Conservation (phyloP, 2,329 filamentous ascomycete species). For the Bipolaris victoriae region DNA sequence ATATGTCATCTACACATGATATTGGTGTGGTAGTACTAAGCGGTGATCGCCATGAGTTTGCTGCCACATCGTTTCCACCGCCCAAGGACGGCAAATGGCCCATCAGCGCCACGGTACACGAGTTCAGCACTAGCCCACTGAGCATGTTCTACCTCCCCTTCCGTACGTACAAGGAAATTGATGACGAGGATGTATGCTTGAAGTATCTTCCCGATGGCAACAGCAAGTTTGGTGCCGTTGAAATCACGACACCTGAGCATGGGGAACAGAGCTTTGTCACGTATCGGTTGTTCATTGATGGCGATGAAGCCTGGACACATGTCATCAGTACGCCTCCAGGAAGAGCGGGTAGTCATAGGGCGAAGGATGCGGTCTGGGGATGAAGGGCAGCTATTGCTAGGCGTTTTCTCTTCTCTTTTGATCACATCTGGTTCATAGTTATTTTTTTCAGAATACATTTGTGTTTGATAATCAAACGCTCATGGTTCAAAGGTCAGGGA, state of each 20-base stretch:
- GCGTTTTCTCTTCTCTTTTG: background rate
- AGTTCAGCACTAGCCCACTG: slow-evolving; percentile 89
- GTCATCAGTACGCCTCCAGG: slow-evolving; percentile 53
- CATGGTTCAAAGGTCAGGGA: too few species aligned
- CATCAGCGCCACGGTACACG: slow-evolving; percentile 66
- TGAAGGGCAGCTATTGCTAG: slow-evolving; percentile 10
- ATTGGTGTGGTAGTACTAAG: slow-evolving; percentile 82
- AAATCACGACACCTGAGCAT: slow-evolving; percentile 71
- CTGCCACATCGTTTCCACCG: slow-evolving; percentile 76
- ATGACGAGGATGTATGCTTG: slow-evolving; percentile 80
- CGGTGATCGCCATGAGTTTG: slow-evolving; percentile 96
- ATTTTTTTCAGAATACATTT: too few species aligned
- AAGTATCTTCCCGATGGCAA: slow-evolving; percentile 88
- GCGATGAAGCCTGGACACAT: slow-evolving; percentile 75
- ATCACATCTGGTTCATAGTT: too few species aligned
- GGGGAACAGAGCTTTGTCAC: slow-evolving; percentile 74
- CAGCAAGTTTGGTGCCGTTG: slow-evolving; percentile 84
- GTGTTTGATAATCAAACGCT: too few species aligned
- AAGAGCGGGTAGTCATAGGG: slow-evolving; percentile 49
- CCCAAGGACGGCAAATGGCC: slow-evolving; percentile 65
- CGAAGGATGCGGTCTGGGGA: slow-evolving; percentile 56
- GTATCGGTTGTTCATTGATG: slow-evolving; percentile 84
- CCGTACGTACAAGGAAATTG: slow-evolving; percentile 80
- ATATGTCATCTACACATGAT: slow-evolving; percentile 71
- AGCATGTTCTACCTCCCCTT: slow-evolving; percentile 93